These are phyloP conservation scores for Dactylellina leptospora DNA, from an alignment of 2,329 filamentous ascomycete species.

Conservation along the genomic window DNA sequence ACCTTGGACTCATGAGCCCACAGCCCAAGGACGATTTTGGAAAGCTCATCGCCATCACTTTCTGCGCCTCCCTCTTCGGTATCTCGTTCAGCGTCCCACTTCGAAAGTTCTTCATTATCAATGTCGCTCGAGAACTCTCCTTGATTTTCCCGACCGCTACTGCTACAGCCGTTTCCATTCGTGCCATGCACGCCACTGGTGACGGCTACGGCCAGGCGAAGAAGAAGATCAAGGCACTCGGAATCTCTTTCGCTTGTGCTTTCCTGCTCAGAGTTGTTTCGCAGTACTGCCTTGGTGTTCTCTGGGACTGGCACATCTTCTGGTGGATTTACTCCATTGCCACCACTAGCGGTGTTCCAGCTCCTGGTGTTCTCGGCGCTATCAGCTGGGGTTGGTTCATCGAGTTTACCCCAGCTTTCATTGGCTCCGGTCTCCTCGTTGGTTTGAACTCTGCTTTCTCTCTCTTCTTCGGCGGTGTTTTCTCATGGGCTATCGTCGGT, in stretches of 20 bases:
- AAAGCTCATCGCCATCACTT: constrained; percentile 69
- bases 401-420: constrained; percentile 70
- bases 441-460: constrained; percentile 70
- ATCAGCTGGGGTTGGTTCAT: constrained; percentile 65
- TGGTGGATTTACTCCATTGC: constrained; percentile 52
- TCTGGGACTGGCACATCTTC: constrained; percentile 66
- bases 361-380: constrained; percentile 36
- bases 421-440: constrained; percentile 69
- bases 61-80: constrained; percentile 72
- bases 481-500: constrained; percentile 68
- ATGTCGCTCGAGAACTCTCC: constrained; percentile 69
- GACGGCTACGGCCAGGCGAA: constrained; percentile 62
- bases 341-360: constrained; percentile 27
- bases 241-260: constrained; percentile 65
- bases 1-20: constrained; percentile 64
- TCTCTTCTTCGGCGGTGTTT: constrained; percentile 67
- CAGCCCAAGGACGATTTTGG: constrained; percentile 68
- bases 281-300: constrained; percentile 69
- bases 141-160: constrained; percentile 70
- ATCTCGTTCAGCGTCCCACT: constrained; percentile 60
- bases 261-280: constrained; percentile 67
- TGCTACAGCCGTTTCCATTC: constrained; percentile 70
- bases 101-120: constrained; percentile 75
- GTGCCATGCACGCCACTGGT: constrained; percentile 68
- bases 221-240: constrained; percentile 68